These are phyloP conservation scores for Madurella mycetomatis DNA, from an alignment of 2,329 filamentous ascomycete species.

Conservation along the genomic window DNA sequence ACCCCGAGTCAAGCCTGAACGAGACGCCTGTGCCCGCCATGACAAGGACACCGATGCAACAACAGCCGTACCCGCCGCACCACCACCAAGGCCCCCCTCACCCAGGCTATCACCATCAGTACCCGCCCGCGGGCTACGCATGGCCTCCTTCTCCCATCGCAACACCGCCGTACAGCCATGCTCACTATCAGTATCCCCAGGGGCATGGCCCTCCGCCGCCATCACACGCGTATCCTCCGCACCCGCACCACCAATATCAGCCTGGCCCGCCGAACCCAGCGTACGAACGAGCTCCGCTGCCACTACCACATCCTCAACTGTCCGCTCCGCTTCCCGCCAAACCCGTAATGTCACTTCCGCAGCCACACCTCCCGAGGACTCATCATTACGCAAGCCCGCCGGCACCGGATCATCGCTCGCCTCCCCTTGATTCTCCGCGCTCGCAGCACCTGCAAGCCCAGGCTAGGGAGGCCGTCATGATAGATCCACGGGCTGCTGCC, in stretches of 20 bases:
- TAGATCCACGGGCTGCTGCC: conserved; percentile 26
- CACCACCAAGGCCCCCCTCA: conserved; percentile 13
- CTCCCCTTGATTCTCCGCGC: conserved; percentile 39
- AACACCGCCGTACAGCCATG: conserved; percentile 50
- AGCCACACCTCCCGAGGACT: conserved; percentile 21
- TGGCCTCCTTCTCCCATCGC: conserved; percentile 55
- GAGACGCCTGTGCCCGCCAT: conserved; percentile 77
- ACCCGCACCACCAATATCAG: conserved; percentile 21
- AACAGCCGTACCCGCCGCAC: conserved; percentile 35
- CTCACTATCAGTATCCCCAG: conserved; percentile 39
- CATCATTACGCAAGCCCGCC: conserved; percentile 20
- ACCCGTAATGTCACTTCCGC: conserved; percentile 28
- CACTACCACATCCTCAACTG: conserved; percentile 28
- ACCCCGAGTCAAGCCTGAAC: conserved; percentile 90
- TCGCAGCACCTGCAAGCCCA: conserved; percentile 43
- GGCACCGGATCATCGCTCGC: conserved; percentile 16
- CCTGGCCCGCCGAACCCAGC: conserved; percentile 27
- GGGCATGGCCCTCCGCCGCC: conserved; percentile 27
- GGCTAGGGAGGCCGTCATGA: conserved; percentile 38
- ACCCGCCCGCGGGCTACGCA: conserved; percentile 36
- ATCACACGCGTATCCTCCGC: conserved; percentile 18
- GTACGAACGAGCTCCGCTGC: conserved; percentile 36
- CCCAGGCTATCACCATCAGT: conserved; percentile 17
- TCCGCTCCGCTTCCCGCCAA: conserved; percentile 30
- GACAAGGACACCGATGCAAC: conserved; percentile 66